A percentile compares a stretch with the other conserved stretches of the same genome.
phyloP scores from a whole-genome alignment of 2,329 filamentous ascomycete genomes.

The Pseudogymnoascus sp. region DNA sequence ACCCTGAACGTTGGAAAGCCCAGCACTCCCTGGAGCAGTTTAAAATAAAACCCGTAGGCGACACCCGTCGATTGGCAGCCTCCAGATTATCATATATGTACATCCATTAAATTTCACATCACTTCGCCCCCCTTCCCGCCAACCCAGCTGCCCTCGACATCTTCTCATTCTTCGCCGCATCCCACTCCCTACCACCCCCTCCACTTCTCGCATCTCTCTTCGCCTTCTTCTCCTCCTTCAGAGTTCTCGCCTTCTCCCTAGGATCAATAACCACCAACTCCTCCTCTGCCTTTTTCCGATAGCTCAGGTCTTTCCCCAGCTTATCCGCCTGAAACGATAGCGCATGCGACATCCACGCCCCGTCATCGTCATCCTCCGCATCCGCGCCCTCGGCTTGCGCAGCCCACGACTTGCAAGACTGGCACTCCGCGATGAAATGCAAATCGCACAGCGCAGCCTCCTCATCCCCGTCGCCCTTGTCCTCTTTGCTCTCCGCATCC shows the following conservation, averaged over 20 bases:
- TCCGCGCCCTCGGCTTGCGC: conserved; percentile 38
- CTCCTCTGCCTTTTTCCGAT: conserved; percentile 85
- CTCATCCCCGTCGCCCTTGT: conserved; percentile 43
- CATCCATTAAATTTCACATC: conserved; percentile 16
- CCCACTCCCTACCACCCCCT: conserved; percentile 47
- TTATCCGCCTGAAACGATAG: conserved; percentile 84
- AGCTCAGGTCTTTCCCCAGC: conserved; percentile 81
- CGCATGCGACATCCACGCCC: conserved; percentile 78
- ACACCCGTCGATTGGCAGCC: neutral
- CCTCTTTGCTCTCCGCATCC: conserved; percentile 22
- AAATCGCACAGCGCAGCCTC: conserved; percentile 79
- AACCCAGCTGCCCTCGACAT: conserved; percentile 45
- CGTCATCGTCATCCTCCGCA: conserved; percentile 50
- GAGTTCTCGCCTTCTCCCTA: conserved; percentile 66
- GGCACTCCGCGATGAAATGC: conserved; percentile 92
- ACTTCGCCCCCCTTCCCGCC: conserved; percentile 49
- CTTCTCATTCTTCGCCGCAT: conserved; percentile 49
- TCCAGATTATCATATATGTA: neutral
- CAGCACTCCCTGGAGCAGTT: neutral
- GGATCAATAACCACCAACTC: conserved; percentile 92
- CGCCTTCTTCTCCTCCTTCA: conserved; percentile 56
- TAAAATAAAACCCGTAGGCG: neutral
- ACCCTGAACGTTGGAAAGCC: neutral
- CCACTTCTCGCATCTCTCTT: conserved; percentile 44
- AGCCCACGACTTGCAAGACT: conserved; percentile 84